These are phyloP conservation scores for Cladosporium sp. DNA, from an alignment of 2,329 filamentous ascomycete species.

Conservation along the genomic window DNA sequence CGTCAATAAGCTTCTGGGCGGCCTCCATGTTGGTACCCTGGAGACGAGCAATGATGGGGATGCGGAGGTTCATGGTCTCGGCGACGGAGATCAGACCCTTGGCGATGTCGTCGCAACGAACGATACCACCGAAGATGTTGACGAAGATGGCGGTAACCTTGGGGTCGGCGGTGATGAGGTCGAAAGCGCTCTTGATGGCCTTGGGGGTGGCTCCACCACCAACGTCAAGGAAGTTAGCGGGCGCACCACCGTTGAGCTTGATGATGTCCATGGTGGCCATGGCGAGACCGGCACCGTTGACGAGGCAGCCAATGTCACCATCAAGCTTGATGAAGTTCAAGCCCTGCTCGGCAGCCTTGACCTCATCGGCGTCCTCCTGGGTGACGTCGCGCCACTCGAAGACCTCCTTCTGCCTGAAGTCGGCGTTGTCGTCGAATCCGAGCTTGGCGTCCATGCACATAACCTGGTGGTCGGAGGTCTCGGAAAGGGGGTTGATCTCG, in stretches of 20 bases:
- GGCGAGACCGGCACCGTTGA: slow-evolving; percentile 97
- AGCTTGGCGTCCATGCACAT: slow-evolving; percentile 99
- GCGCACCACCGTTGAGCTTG: slow-evolving; percentile 95
- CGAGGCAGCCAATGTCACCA: slow-evolving; percentile 97
- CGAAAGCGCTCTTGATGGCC: slow-evolving; percentile 96
- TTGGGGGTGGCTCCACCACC: slow-evolving; percentile 95
- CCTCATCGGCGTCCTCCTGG: slow-evolving; percentile 96
- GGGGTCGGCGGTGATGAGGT: slow-evolving; percentile 96
- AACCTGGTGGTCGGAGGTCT: slow-evolving; percentile 97
- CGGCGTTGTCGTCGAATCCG: slow-evolving; percentile 97
- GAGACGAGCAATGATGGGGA: slow-evolving; percentile 93
- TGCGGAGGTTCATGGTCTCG: slow-evolving; percentile 90
- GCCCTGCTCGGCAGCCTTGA: slow-evolving; percentile 88
- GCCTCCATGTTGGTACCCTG: slow-evolving; percentile 98
- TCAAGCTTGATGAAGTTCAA: slow-evolving; percentile 99
- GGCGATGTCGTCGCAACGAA: slow-evolving; percentile 95
- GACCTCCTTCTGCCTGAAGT: slow-evolving; percentile 95
- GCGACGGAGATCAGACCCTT: slow-evolving; percentile 94
- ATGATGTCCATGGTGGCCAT: slow-evolving; percentile 99
- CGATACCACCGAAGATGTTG: slow-evolving; percentile 99
- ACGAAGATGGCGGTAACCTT: slow-evolving; percentile 99
- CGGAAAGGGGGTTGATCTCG: slow-evolving; percentile 98
- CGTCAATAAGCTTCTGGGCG: slow-evolving; percentile 88
- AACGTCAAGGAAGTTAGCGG: slow-evolving; percentile 98
- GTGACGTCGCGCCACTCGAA: slow-evolving; percentile 91